Evolutionary conservation across 2,329 filamentous ascomycete genomes (phyloP), one percentile per base, ranked within the genome.

Genomic region (Botrytis squamosa): DNA sequence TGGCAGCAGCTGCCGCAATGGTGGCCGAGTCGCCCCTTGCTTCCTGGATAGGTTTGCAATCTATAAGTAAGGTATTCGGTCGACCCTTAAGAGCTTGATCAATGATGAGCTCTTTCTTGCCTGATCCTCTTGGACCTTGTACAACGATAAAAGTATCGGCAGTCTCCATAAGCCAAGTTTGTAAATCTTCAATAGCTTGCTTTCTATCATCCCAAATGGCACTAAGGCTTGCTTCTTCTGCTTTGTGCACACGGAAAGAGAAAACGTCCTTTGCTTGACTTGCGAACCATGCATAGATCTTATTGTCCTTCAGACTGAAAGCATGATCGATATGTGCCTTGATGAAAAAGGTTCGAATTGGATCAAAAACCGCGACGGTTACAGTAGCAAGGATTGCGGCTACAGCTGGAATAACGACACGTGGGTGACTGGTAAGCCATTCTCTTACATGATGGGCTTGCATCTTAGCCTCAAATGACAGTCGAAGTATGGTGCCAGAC

Each of bases 41-140:
- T 82, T 98, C 95, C 74, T 95, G 92, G 18, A 98, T 93, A 1
- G 93, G 92, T 81, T 97, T 97, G 85, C 95, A 98, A 83, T 99
- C 96, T 63, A 98, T 89, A 5, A 97, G 85, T 4, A 98, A 85
- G 65, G 95, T 93, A 76, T 97, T 90, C 76, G 89, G 90, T 63
- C 92, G 89, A 12, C 89, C 89, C 76, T 92, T 89, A 25, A 98
- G 85, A 0, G 93, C 92, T 82, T 97, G 93, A 60, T 97, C 92
- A 74, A 97, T 82, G 3, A 98, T 91, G 20, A 98, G 87, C 78
- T 98, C 95, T 76, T 89, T 91, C 83, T 98, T 98, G 1, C 95
- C 96, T 0, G 94, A 97, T 10, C 95, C 96, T 70, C 94, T 90
- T 7, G 96, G 95, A 0, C 96, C 96, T 80, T 97, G 95, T 0